Evolutionary conservation across 2,329 filamentous ascomycete genomes (phyloP), one percentile per base, ranked within the genome.

Genomic region (Cercospora berteroae): DNA sequence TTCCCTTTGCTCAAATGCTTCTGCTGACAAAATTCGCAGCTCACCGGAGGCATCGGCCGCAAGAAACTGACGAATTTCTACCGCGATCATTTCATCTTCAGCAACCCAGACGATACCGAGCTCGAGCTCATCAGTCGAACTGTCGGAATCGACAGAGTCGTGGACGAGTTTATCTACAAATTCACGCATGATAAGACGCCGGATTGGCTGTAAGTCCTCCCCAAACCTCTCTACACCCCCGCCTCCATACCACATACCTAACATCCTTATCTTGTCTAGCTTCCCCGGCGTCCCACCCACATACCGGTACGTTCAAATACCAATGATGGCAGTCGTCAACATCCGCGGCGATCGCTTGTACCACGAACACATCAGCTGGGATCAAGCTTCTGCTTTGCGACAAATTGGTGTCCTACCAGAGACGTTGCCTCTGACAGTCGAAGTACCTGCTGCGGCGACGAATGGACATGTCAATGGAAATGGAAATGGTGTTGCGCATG

Each of bases 311-410:
- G 78, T 90, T 2, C 80, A 84, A n/a, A 81, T 91, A 5, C 88
- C 89, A 0, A 86, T 91, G 68, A 89, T 85, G 0, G 82, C 85
- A 3, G 82, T 91, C 0, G 88, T 91, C 4, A 89, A 89, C 65
- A 84, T 91, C 63, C 84, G 89, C 1, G 89, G 89, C 2, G 88
- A 91, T 73, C 81, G 88, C 0, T 78, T 92, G 0, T 90, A 87
- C 70, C 88, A 91, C 70, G 89, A 92, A 75, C 89, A 91, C 71
- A 91, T 92, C 52, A 80, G 84, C 13, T 92, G 89, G 89, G 89
- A 92, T 67, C 88, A 91, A 75, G 86, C 82, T 0, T 89, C 86
- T 0, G 84, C 86, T 1, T 78, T 92, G 9, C 77, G 81, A 6
- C 89, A 91, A 74, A 76, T 89, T 1, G 89, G 87, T 0, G 74